Percentiles rank a stretch among this genome's conserved stretches.
These are phyloP conservation scores for Epichloe aotearoae DNA, from an alignment of 2,329 filamentous ascomycete genomes.

Conservation along the genomic window DNA sequence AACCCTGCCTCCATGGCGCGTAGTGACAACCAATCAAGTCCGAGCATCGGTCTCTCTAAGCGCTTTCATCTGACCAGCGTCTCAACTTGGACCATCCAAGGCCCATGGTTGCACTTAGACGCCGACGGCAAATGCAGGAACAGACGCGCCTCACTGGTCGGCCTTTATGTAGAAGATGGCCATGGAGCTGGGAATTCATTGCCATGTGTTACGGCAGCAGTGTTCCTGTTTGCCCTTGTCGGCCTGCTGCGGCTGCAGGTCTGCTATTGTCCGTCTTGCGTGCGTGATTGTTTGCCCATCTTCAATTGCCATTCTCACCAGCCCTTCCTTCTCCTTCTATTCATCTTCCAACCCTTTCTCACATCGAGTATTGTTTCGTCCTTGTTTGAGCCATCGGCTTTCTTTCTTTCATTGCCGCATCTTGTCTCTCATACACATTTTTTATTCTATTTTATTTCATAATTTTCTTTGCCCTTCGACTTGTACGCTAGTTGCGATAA, in stretches of 20 bases:
- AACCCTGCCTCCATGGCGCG: conserved; percentile 13
- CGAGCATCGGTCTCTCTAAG: conserved; percentile 12
- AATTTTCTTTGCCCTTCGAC: neutral
- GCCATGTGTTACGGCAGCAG: neutral
- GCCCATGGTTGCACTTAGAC: conserved; percentile 1
- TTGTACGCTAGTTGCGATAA: neutral
- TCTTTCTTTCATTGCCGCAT: neutral
- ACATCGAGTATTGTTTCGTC: neutral
- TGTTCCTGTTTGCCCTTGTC: neutral
- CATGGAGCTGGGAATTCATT: neutral
- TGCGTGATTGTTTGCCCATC: conserved; percentile 6
- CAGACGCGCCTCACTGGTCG: neutral
- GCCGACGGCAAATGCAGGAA: neutral
- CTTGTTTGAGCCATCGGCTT: neutral
- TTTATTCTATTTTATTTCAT: neutral
- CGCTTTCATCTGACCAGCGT: conserved; percentile 25
- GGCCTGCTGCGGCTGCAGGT: neutral
- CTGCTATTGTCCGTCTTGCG: neutral
- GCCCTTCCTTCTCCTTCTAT: neutral
- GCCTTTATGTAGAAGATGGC: neutral
- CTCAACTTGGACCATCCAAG: conserved; percentile 3
- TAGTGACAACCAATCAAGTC: conserved; percentile 17
- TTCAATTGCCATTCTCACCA: neutral
- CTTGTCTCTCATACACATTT: neutral
- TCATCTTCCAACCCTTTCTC: neutral